Evolutionary conservation across 1,139 yeast species (phyloP).

Genomic region (Pichia sp.): DNA sequence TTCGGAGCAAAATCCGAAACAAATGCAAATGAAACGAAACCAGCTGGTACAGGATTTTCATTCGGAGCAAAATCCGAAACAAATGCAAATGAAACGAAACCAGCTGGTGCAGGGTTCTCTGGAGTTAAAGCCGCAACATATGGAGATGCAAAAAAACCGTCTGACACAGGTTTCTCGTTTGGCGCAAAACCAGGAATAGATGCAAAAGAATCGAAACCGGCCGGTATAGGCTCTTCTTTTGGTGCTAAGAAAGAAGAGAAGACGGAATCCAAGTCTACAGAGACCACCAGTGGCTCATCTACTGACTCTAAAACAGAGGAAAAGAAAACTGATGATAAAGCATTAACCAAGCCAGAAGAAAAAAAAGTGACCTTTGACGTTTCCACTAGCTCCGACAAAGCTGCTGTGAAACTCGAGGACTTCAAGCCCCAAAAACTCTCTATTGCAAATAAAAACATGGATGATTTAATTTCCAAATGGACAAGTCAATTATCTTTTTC

Average conservation of each 20-base stretch:
- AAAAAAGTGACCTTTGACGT: constrained; percentile 11
- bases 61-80: constrained; percentile 6
- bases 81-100: constrained; percentile 15
- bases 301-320: too few relatives aligned
- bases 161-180: constrained; percentile 17
- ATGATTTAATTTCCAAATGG: constrained; percentile 91
- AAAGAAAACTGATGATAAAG: constrained; percentile 4
- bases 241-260: constrained; percentile 11
- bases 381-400: constrained; percentile 5
- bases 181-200: constrained; percentile 12
- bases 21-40: constrained; percentile 11
- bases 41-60: constrained; percentile 18
- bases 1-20: constrained; percentile 15
- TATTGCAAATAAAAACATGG: constrained; percentile 83
- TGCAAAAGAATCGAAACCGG: constrained; percentile 12
- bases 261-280: constrained; percentile 7
- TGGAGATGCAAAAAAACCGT: constrained; percentile 14
- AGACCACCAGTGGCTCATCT: constrained; percentile 15
- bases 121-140: constrained; percentile 9
- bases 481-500: constrained; percentile 74
- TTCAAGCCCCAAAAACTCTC: constrained; percentile 67
- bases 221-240: constrained; percentile 18
- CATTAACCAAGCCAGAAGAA: constrained; percentile 20
- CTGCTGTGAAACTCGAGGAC: constrained; percentile 35
- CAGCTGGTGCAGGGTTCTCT: constrained; percentile 13